Conservation (phyloP, 2,329 filamentous ascomycete genomes). For the Cladophialophora chaetospira region DNA sequence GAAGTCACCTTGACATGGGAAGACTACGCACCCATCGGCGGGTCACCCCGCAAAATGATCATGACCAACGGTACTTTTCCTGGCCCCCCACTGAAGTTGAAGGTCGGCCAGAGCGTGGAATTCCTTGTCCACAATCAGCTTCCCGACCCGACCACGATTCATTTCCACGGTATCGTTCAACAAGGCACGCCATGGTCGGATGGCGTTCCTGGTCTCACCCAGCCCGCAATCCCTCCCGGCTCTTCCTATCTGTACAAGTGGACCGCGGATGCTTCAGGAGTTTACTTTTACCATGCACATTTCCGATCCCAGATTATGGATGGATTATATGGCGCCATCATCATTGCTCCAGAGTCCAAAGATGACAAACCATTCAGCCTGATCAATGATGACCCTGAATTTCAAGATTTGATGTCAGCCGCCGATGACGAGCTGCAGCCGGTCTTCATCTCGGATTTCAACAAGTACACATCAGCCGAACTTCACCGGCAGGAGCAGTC, state of each 20-base stretch:
- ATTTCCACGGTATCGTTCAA: slow-evolving; percentile 78
- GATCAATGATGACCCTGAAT: slow-evolving; percentile 48
- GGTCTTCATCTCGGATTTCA: slow-evolving; percentile 60
- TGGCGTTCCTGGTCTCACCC: slow-evolving; percentile 67
- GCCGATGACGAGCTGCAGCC: slow-evolving; percentile 54
- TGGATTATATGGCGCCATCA: slow-evolving; percentile 66
- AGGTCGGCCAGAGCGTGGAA: slow-evolving; percentile 70
- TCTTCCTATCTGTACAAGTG: slow-evolving; percentile 64
- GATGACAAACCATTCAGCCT: slow-evolving; percentile 52
- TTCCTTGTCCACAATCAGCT: slow-evolving; percentile 70
- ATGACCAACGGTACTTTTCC: slow-evolving; percentile 77
- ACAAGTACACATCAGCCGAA: slow-evolving; percentile 56
- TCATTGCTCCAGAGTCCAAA: slow-evolving; percentile 52
- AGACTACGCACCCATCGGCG: slow-evolving; percentile 40
- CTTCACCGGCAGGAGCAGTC: slow-evolving; percentile 38
- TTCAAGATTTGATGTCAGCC: slow-evolving; percentile 49
- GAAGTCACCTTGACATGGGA: slow-evolving; percentile 41
- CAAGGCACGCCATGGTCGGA: slow-evolving; percentile 77
- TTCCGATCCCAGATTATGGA: slow-evolving; percentile 66
- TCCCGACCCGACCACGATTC: slow-evolving; percentile 66
- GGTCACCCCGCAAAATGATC: slow-evolving; percentile 59
- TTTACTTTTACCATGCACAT: slow-evolving; percentile 71
- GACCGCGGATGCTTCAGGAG: slow-evolving; percentile 54
- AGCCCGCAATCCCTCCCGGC: slow-evolving; percentile 67
- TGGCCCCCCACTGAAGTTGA: slow-evolving; percentile 70